phyloP scores from a whole-genome alignment of 192 early-diverging fungal species.

The Linnemannia zychae region DNA sequence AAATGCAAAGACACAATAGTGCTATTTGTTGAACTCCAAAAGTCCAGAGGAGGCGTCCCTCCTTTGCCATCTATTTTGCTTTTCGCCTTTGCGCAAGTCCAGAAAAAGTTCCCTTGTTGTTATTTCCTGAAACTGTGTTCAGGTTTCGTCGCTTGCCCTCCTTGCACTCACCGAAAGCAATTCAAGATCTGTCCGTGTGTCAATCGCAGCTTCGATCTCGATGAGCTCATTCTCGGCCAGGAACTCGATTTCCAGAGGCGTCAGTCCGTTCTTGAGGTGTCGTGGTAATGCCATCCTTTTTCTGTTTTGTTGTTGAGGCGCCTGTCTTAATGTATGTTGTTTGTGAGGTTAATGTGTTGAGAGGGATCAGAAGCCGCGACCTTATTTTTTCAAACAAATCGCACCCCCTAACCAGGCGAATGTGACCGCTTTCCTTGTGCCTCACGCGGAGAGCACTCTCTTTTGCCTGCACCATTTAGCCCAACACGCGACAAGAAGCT shows the following conservation, averaged over 20 bases:
- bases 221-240: slow-evolving; percentile 84
- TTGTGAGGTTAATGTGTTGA: not conserved
- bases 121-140: too few species aligned
- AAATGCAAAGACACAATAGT: too few species aligned
- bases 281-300: slow-evolving; percentile 60
- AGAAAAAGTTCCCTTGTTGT: too few species aligned
- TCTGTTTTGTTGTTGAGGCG: not conserved
- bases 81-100: too few species aligned
- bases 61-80: too few species aligned
- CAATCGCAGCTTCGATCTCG: slow-evolving; percentile 76
- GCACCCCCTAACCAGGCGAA: too few species aligned
- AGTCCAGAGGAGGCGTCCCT: not conserved
- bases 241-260: slow-evolving; percentile 90
- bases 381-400: too few species aligned
- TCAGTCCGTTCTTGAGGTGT: slow-evolving; percentile 64
- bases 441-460: too few species aligned
- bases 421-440: too few species aligned
- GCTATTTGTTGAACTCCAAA: too few species aligned
- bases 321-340: not conserved
- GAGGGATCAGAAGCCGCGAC: not conserved
- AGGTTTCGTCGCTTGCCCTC: too few species aligned
- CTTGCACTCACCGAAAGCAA: slow-evolving; percentile 74
- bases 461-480: not conserved
- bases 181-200: slow-evolving; percentile 78
- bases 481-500: not conserved